A percentile compares a stretch with the other conserved stretches of the same genome.
Evolutionary conservation across 805 yeast species (phyloP).

Genomic region (Metschnikowia arizonensis): DNA sequence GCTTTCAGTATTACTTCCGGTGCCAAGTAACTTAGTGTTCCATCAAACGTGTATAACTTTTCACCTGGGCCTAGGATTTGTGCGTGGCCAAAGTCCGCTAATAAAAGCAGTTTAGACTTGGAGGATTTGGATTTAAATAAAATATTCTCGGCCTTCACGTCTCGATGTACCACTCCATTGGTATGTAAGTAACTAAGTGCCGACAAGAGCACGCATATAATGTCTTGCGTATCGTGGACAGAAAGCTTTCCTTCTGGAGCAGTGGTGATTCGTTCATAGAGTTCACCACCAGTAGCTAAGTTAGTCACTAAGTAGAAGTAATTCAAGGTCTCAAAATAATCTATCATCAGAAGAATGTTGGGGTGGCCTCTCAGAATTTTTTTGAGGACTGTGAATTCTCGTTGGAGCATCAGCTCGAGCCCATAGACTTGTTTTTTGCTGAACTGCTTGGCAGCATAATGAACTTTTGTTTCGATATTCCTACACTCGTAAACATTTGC

Average conservation of each 20-base stretch:
- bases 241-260: constrained; percentile 35
- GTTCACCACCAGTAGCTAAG: constrained; percentile 64
- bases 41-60: constrained; percentile 25
- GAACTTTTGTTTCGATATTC: constrained; percentile 35
- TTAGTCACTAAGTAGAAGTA: constrained; percentile 58
- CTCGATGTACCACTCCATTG: constrained; percentile 64
- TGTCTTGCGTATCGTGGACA: constrained; percentile 46
- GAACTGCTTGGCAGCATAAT: constrained; percentile 54
- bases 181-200: constrained; percentile 57
- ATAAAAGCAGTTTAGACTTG: constrained; percentile 36
- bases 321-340: constrained; percentile 65
- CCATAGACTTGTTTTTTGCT: constrained; percentile 49
- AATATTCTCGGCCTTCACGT: constrained; percentile 68
- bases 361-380: constrained; percentile 47
- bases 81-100: constrained; percentile 67
- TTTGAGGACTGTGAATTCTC: constrained; percentile 57
- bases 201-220: constrained; percentile 47
- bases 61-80: constrained; percentile 34
- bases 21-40: constrained; percentile 73
- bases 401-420: constrained; percentile 48
- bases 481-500: constrained; percentile 50
- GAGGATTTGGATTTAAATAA: constrained; percentile 41
- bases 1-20: constrained; percentile 57
- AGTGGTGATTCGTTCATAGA: constrained; percentile 54
- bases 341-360: constrained; percentile 58